These are phyloP conservation scores for Aspergillus ellipticus DNA, from an alignment of 495 filamentous ascomycete genomes.

Conservation along the genomic window DNA sequence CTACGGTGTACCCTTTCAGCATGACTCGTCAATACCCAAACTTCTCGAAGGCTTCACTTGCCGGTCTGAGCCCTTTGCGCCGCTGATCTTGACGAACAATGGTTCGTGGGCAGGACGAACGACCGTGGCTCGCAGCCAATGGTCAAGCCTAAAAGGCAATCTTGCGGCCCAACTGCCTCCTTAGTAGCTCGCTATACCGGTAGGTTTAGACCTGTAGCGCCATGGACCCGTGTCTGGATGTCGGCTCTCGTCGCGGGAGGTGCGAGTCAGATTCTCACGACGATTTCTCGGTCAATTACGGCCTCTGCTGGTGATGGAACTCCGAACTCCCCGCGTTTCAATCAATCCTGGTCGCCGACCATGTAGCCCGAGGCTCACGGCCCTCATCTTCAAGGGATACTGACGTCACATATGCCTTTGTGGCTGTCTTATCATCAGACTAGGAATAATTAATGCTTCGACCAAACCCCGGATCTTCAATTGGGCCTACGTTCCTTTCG, in stretches of 20 bases:
- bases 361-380: neutral
- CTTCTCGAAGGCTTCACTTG: neutral
- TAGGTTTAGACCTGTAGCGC: neutral
- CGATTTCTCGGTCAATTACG: neutral
- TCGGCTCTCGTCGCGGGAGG: neutral
- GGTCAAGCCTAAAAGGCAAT: neutral
- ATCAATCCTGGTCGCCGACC: neutral
- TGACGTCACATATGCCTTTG: slow-evolving; percentile 1
- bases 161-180: neutral
- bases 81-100: neutral
- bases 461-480: slow-evolving; percentile 13
- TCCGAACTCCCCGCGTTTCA: neutral
- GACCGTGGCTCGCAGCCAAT: neutral
- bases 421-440: neutral
- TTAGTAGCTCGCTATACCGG: neutral
- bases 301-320: neutral
- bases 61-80: neutral
- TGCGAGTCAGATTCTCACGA: neutral
- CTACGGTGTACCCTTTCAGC: slow-evolving; percentile 4
- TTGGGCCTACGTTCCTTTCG: neutral
- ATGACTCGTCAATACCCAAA: neutral
- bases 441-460: neutral
- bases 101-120: neutral
- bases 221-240: neutral
- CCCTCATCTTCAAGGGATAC: neutral